phyloP scores from a whole-genome alignment of 768 basidiomycete species.

The Trametes gibbosa region DNA sequence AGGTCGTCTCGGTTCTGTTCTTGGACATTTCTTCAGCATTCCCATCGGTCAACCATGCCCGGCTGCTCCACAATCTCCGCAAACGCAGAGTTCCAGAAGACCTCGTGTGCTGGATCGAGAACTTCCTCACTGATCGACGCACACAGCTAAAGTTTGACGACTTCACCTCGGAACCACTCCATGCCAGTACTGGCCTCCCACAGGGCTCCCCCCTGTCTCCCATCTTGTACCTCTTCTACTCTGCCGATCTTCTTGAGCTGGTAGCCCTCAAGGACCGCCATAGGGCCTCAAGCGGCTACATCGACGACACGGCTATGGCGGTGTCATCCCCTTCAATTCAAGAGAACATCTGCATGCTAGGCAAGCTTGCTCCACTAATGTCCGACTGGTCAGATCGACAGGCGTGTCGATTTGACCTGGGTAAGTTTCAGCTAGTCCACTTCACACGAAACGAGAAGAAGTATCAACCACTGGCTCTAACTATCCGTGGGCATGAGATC shows the following conservation, averaged over 20 bases:
- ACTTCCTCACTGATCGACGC: constrained; percentile 16
- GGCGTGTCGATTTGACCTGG: constrained; percentile 24
- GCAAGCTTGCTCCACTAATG: not conserved
- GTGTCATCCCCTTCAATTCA: not conserved
- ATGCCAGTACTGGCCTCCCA: constrained; percentile 26
- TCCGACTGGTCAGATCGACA: constrained; percentile 29
- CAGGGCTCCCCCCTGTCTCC: constrained; percentile 34
- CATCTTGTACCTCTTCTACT: constrained; percentile 33
- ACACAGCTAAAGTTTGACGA: constrained; percentile 28
- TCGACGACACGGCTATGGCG: constrained; percentile 11
- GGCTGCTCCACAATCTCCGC: constrained; percentile 16
- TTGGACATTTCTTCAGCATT: constrained; percentile 36
- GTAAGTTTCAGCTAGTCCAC: constrained; percentile 18
- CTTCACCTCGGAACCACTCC: constrained; percentile 18
- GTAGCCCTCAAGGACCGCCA: constrained; percentile 16
- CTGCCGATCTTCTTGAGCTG: constrained; percentile 20
- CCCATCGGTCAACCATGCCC: constrained; percentile 14
- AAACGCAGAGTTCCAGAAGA: constrained; percentile 12
- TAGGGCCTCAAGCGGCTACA: not conserved
- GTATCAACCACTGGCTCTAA: not conserved
- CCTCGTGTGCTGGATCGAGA: constrained; percentile 15
- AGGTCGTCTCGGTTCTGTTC: constrained; percentile 31
- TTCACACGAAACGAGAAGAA: not conserved
- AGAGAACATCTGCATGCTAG: not conserved
- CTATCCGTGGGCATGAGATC: not conserved